A percentile compares a stretch with the other conserved stretches of the same genome.
phyloP scores from a whole-genome alignment of 2,329 filamentous ascomycete species.

The Chaetomiaceae sp. region DNA sequence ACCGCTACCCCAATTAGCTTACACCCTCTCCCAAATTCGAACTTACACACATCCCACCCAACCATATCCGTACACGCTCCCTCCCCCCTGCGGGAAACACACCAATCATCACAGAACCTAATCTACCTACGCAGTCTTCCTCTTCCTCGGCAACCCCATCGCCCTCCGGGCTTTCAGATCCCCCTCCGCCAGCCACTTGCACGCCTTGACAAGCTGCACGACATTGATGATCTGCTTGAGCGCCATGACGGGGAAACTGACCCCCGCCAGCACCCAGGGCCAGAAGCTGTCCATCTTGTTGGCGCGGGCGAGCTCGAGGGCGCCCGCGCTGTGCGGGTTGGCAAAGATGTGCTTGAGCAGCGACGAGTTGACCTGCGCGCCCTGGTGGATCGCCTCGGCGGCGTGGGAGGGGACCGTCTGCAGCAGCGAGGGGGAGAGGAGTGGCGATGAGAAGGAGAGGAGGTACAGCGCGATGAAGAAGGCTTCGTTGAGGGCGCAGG shows the following conservation, averaged over 20 bases:
- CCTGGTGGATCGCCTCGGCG: constrained; percentile 54
- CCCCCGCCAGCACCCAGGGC: constrained; percentile 74
- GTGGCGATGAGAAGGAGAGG: constrained; percentile 90
- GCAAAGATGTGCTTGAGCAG: constrained; percentile 72
- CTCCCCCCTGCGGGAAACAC: background rate
- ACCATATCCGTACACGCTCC: background rate
- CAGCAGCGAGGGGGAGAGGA: constrained; percentile 79
- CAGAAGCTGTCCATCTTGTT: constrained; percentile 78
- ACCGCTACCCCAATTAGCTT: background rate
- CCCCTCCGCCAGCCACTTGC: constrained; percentile 88
- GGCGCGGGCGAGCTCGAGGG: constrained; percentile 84
- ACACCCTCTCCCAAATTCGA: too few species aligned
- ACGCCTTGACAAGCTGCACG: constrained; percentile 89
- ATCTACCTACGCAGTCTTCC: constrained; percentile 24
- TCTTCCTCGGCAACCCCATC: constrained; percentile 49
- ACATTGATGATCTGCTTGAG: constrained; percentile 93
- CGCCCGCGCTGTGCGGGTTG: constrained; percentile 86
- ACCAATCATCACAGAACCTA: background rate
- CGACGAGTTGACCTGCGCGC: constrained; percentile 65
- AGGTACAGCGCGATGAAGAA: constrained; percentile 99
- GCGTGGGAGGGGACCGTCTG: constrained; percentile 53
- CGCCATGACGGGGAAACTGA: constrained; percentile 83
- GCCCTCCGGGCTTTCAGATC: constrained; percentile 63
- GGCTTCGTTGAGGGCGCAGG: constrained; percentile 86
- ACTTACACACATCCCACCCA: too few species aligned